These are phyloP conservation scores for Cercospora sp. DNA, from an alignment of 2,329 filamentous ascomycete species.

Conservation along the genomic window DNA sequence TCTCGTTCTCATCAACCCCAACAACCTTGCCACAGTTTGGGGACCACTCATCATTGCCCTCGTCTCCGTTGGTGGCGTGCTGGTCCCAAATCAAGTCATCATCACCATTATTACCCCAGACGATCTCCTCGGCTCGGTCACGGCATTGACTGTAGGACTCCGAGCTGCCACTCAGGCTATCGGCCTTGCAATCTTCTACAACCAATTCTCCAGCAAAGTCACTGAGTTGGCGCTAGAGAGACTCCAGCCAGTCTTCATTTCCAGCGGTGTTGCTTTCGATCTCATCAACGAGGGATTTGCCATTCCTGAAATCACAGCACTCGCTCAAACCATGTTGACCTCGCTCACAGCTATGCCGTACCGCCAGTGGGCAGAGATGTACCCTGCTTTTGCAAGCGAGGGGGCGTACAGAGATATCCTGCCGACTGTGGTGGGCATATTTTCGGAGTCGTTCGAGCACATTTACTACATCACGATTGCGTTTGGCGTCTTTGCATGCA, in stretches of 20 bases:
- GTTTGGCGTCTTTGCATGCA: conserved; percentile 5
- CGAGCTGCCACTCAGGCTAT: conserved; percentile 4
- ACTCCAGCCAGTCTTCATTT: not conserved
- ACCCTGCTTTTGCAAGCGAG: not conserved
- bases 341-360: conserved; percentile 14
- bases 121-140: conserved; percentile 13
- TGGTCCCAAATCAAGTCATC: conserved; percentile 11
- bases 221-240: not conserved
- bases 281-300: not conserved
- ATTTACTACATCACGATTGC: conserved; percentile 13
- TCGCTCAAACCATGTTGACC: conserved; percentile 5
- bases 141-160: conserved; percentile 7
- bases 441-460: conserved; percentile 2
- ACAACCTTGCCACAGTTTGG: conserved; percentile 4
- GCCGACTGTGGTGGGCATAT: conserved; percentile 7
- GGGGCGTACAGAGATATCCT: not conserved
- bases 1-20: conserved; percentile 3
- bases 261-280: conserved; percentile 1
- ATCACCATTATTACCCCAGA: conserved; percentile 14
- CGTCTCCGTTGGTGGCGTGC: conserved; percentile 6
- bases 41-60: conserved; percentile 4
- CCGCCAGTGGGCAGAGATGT: not conserved
- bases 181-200: conserved; percentile 9
- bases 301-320: conserved; percentile 2
- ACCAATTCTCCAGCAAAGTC: conserved; percentile 9